These are phyloP conservation scores for Coniella lustricola DNA, from an alignment of 2,329 filamentous ascomycete genomes.

Conservation along the genomic window DNA sequence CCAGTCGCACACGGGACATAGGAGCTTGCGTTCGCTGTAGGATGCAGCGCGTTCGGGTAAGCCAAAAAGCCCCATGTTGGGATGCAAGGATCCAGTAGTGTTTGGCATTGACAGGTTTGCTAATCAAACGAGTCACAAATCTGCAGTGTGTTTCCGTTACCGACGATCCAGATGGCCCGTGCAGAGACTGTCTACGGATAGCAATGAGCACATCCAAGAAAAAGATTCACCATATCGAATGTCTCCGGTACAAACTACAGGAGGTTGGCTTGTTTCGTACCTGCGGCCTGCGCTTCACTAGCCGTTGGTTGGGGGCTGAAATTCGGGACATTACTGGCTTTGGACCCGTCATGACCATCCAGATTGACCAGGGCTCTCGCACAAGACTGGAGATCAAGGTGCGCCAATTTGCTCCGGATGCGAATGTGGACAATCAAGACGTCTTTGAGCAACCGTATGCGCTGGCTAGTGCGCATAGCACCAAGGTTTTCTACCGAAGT, in stretches of 20 bases:
- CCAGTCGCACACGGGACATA: constrained; percentile 27
- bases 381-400: constrained; percentile 31
- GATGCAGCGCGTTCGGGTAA: constrained; percentile 37
- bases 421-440: constrained; percentile 27
- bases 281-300: constrained; percentile 37
- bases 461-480: constrained; percentile 29
- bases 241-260: constrained; percentile 36
- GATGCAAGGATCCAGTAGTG: too few species aligned
- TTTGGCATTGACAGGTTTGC: too few species aligned
- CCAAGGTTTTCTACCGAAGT: constrained; percentile 26
- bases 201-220: constrained; percentile 34
- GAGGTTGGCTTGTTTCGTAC: constrained; percentile 35
- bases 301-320: constrained; percentile 33
- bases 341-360: background rate
- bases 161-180: constrained; percentile 27
- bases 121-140: background rate
- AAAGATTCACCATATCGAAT: constrained; percentile 38
- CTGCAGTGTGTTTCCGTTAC: constrained; percentile 29
- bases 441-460: constrained; percentile 27
- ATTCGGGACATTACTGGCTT: constrained; percentile 31
- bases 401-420: constrained; percentile 31
- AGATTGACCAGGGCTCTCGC: background rate
- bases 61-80: constrained; percentile 15
- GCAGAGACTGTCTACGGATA: constrained; percentile 33
- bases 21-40: constrained; percentile 39